Base-by-base conservation (phyloP, 2,329 filamentous ascomycete genomes). In the Fusarium keratoplasticum region DNA sequence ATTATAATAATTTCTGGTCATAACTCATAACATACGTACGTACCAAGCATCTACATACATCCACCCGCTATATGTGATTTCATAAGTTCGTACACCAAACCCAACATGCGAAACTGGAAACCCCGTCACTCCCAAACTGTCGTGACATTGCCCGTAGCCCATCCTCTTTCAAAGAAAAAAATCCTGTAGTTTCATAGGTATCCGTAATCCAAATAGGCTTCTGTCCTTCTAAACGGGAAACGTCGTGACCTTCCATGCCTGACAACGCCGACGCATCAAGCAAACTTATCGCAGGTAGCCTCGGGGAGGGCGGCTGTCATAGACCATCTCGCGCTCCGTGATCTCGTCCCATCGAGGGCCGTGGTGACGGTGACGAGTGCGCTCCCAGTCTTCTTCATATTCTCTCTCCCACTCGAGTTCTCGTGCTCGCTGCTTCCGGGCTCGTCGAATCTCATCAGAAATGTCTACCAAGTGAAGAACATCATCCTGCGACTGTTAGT, bases 381-480 rank as follows among this genome's bases (percentile, higher is more conserved):
- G 83, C 60, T 87, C 87, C 80, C 85, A 86, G 22, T 88, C 86
- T 44, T 89, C 84, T 61, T 87, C 86, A 73, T 87, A 87, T 47
- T 89, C 86, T 64, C 89, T 86, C 82, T 94, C 91, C 80, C 87
- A 91, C 78, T 89, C 84, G 40, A 87, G 83, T 75, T 91, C 88
- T 55, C 86, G 85, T 38, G 86, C 84, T 61, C 88, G 86, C 20
- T 87, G 83, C 78, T 85, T 86, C 69, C 89, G 87, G 36, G 84
- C 89, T 66, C 89, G 89, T 38, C 94, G 93, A 79, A 98, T 96
- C 22, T 94, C 89, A 71, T 97, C 93, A 1, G 95, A 94, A 5
- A 97, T 82, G 72, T 96, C 90, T 29, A 97, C 94, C 5, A 98
- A 89, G 72, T 93, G 91, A 50, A 95, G 89, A 55, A 98, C 94